Base-by-base conservation (phyloP, 495 filamentous ascomycete genomes). In the Aspergillus panamensis region DNA sequence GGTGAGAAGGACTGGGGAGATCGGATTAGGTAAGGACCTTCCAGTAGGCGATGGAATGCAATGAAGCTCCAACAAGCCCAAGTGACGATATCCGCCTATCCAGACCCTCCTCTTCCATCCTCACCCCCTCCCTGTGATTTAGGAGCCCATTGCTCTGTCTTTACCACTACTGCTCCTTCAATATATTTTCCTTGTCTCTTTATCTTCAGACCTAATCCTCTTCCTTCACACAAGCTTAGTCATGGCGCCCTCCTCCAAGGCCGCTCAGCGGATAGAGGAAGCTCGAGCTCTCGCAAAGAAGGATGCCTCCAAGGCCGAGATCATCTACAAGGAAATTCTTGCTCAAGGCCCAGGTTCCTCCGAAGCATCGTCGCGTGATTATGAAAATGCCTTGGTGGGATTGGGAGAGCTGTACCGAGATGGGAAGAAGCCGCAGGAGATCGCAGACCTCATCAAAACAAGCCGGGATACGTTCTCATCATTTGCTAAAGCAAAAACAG, bases 401-500 rank as follows among this genome's bases (percentile, higher is more conserved):
- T 73, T 99, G 71, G 94, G 94, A 59, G 87, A 96, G 83, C 77
- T 96, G 60, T 94, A 96, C 69, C 86, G 92, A 58, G 91, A 97
- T 78, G 84, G 88, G 68, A 92, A 90, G 76, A 90, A 91, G 74
- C 77, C 89, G 63, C 73, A 92, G 64, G 92, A 94, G 70, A 88
- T 99, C 49, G 90, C 94, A 49, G 88, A 91, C 60, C 83, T 99
- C 64, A 88, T 99, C 62, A 91, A 86, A 62, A 87, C 88, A 66
- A 96, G 92, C 70, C 84, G 93, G 63, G 88, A 90, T 63, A 87
- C 91, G 21, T 84, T 99, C 58, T 96, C 92, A 49, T 91, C 89
- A 61, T 97, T 97, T 69, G 93, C 94, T 58, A 96, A 97, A 78
- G 95, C 94, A 61, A 99, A 99, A 85, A 97, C 94, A 19, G 90